A percentile compares a stretch with the other conserved stretches of the same genome.
phyloP scores from a whole-genome alignment of 805 yeast genomes.

The Naumovozyma castellii region DNA sequence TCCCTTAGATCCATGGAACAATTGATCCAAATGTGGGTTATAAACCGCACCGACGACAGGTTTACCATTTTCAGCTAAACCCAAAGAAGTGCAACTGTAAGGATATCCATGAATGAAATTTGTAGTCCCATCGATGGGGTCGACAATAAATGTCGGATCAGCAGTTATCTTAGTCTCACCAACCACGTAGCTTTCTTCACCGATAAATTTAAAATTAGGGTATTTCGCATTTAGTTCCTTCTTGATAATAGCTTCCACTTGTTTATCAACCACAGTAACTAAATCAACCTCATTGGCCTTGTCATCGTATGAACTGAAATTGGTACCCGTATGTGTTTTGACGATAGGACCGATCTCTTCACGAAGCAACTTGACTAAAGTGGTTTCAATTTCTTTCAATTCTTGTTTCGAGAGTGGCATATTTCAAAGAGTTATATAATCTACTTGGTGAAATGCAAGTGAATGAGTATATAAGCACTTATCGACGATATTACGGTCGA shows the following conservation, averaged over 20 bases:
- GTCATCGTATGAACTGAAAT: conserved; percentile 38
- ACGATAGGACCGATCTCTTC: conserved; percentile 23
- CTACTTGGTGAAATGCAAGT: not conserved
- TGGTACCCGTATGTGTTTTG: conserved; percentile 19
- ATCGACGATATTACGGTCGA: too few relatives aligned
- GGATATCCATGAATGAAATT: conserved; percentile 58
- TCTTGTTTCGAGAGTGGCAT: conserved; percentile 16
- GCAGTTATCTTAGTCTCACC: conserved; percentile 39
- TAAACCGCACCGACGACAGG: conserved; percentile 59
- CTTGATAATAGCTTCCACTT: conserved; percentile 37
- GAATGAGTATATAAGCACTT: too few relatives aligned
- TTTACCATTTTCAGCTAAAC: conserved; percentile 38
- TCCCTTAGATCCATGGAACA: conserved; percentile 48
- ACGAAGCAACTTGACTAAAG: conserved; percentile 14
- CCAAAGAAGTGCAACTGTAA: conserved; percentile 51
- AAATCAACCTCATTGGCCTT: conserved; percentile 53
- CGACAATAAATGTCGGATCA: conserved; percentile 55
- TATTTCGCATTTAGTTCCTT: conserved; percentile 28
- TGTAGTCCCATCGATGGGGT: conserved; percentile 60
- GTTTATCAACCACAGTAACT: conserved; percentile 52
- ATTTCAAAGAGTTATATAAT: not conserved
- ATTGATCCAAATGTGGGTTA: conserved; percentile 46
- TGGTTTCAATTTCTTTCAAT: conserved; percentile 21
- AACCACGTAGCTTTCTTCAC: conserved; percentile 49
- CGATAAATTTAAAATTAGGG: conserved; percentile 47